These are phyloP conservation scores for Fomitopsis betulina DNA, from an alignment of 1,284 basidiomycete species.

Conservation along the genomic window DNA sequence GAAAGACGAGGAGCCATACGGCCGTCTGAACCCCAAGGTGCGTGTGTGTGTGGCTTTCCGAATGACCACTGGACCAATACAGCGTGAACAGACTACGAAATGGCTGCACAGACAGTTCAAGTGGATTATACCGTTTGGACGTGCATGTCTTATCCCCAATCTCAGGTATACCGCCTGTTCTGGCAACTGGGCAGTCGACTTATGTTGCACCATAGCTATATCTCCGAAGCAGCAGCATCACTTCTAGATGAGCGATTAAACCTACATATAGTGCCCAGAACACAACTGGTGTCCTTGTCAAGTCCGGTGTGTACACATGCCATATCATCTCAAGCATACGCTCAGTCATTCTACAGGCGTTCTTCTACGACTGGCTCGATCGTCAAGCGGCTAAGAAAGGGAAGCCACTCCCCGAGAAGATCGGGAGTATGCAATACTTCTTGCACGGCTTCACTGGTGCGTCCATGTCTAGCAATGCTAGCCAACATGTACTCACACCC, in stretches of 20 bases:
- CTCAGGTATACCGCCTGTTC: conserved; percentile 49
- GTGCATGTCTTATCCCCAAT: conserved; percentile 83
- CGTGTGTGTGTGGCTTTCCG: not conserved
- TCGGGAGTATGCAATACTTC: conserved; percentile 89
- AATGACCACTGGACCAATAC: no score
- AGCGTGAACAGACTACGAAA: conserved; percentile 66
- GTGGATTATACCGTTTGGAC: conserved; percentile 83
- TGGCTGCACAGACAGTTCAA: conserved; percentile 85
- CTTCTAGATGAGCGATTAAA: conserved; percentile 74
- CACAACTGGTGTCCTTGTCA: conserved; percentile 78
- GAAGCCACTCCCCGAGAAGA: conserved; percentile 77
- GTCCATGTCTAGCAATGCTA: conserved; percentile 1
- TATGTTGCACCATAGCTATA: conserved; percentile 37
- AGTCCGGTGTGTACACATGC: conserved; percentile 51
- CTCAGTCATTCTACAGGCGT: conserved; percentile 46
- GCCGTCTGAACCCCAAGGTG: conserved; percentile 78
- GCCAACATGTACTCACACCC: not conserved
- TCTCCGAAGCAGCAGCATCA: conserved; percentile 83
- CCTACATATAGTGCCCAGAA: conserved; percentile 81
- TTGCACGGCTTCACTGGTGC: conserved; percentile 78
- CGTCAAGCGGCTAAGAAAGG: conserved; percentile 74
- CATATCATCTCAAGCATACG: not conserved
- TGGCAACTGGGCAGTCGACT: not conserved
- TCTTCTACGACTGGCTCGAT: conserved; percentile 89
- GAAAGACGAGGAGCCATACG: conserved; percentile 87